Percentiles rank a stretch among this genome's conserved stretches.
Evolutionary conservation across 1,284 basidiomycete genomes (phyloP).

Genomic region (Albatrellus sp.): DNA sequence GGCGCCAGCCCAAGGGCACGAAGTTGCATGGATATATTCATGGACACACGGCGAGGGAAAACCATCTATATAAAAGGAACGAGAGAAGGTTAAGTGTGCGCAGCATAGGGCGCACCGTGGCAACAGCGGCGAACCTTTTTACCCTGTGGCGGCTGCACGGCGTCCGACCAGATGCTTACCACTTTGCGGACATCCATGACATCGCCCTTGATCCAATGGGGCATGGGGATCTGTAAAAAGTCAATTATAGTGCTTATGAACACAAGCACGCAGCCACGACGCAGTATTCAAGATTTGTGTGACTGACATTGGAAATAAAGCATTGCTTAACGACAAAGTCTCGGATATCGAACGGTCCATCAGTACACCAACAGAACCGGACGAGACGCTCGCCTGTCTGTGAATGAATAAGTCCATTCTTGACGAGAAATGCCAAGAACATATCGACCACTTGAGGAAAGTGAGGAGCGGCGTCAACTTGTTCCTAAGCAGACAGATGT

Average conservation of each 20-base stretch:
- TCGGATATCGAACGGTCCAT: slow-evolving; percentile 73
- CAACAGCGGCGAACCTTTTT: too few relatives aligned
- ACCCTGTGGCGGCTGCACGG: slow-evolving; percentile 12
- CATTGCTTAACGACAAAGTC: slow-evolving; percentile 82
- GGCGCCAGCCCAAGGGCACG: slow-evolving; percentile 41
- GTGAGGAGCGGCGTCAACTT: slow-evolving; percentile 68
- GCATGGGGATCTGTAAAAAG: slow-evolving; percentile 43
- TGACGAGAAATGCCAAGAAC: slow-evolving; percentile 59
- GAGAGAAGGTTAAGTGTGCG: too few relatives aligned
- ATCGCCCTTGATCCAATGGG: slow-evolving; percentile 57
- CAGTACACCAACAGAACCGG: slow-evolving; percentile 66
- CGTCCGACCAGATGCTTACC: slow-evolving; percentile 42
- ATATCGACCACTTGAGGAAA: slow-evolving; percentile 60
- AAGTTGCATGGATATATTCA: slow-evolving; percentile 57
- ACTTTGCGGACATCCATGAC: slow-evolving; percentile 55
- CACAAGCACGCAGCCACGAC: neutral
- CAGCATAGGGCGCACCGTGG: too few relatives aligned
- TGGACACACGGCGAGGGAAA: slow-evolving; percentile 20
- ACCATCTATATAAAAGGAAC: slow-evolving; percentile 14
- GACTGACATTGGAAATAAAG: slow-evolving; percentile 65
- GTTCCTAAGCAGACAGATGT: slow-evolving; percentile 34
- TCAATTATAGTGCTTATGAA: neutral
- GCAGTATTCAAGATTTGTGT: slow-evolving; percentile 6
- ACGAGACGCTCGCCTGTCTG: slow-evolving; percentile 40
- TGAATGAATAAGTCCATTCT: slow-evolving; percentile 52